A percentile compares a stretch with the other conserved stretches of the same genome.
These are phyloP conservation scores for Typha latifolia DNA, from an alignment of 176 grass and related monocot species.

Conservation along the genomic window DNA sequence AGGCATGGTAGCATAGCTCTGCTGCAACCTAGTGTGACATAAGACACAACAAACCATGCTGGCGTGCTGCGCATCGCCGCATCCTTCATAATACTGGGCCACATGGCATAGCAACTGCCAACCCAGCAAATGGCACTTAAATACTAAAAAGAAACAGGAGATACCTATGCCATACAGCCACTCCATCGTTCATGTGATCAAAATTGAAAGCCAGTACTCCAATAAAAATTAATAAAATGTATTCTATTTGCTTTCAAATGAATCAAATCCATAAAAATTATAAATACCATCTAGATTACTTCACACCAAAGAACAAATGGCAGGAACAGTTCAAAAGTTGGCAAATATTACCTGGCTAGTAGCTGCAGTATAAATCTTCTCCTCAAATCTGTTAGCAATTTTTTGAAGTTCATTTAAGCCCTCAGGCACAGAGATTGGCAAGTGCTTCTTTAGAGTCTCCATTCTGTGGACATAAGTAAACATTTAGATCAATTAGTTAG, in stretches of 20 bases:
- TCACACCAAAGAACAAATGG: background rate
- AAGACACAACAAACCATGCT: too few relatives aligned
- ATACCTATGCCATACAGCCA: background rate
- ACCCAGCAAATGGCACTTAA: too few relatives aligned
- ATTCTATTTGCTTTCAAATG: too few relatives aligned
- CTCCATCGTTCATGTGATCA: background rate
- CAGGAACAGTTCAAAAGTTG: conserved; percentile 2
- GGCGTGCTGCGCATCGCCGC: too few relatives aligned
- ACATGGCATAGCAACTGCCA: too few relatives aligned
- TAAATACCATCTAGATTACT: background rate
- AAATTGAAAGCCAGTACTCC: background rate
- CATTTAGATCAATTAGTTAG: background rate
- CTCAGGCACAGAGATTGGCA: conserved; percentile 40
- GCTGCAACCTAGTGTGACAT: too few relatives aligned
- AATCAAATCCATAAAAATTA: too few relatives aligned
- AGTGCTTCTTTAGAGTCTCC: conserved; percentile 61
- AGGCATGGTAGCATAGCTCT: too few relatives aligned
- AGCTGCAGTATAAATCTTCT: conserved; percentile 54
- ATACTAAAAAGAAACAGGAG: background rate
- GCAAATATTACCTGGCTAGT: conserved; percentile 38
- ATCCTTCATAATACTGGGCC: too few relatives aligned
- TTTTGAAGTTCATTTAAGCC: conserved; percentile 53
- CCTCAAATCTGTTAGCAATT: conserved; percentile 61
- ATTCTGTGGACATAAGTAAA: conserved; percentile 34
- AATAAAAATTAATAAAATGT: too few relatives aligned